Evolutionary conservation across 345 rosid genomes (phyloP).

Genomic region (Citrus australasica): DNA sequence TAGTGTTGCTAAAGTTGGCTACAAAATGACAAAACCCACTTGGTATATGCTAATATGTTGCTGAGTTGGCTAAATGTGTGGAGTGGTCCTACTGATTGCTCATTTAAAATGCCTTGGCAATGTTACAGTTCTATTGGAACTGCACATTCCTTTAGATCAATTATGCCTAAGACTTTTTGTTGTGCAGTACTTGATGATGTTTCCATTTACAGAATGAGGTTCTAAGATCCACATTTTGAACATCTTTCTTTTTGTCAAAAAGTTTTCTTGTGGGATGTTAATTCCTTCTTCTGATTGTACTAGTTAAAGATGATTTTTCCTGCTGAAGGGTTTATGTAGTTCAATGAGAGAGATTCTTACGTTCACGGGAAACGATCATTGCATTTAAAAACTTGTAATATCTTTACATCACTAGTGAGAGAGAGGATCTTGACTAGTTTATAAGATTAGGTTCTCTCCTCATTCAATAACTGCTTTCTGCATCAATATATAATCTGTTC

Average conservation of each 20-base stretch:
- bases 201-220: conserved; percentile 18
- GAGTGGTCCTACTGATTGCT: conserved; percentile 39
- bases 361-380: neutral
- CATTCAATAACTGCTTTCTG: too few species aligned
- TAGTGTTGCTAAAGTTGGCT: conserved; percentile 28
- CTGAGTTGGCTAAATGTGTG: conserved; percentile 51
- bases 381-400: too few species aligned
- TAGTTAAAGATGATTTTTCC: neutral
- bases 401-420: too few species aligned
- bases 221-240: conserved; percentile 8
- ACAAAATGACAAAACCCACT: conserved; percentile 47
- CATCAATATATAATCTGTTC: too few species aligned
- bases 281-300: neutral
- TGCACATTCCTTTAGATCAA: conserved; percentile 4
- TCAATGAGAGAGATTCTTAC: neutral
- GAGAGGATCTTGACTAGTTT: too few species aligned
- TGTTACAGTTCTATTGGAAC: conserved; percentile 1
- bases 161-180: conserved; percentile 4
- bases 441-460: too few species aligned
- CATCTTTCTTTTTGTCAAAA: too few species aligned
- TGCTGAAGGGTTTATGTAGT: neutral
- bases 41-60: conserved; percentile 28
- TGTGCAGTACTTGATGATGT: conserved; percentile 6
- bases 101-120: conserved; percentile 19
- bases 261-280: conserved; percentile 23